Evolutionary conservation across 148 eudicot species (phyloP).

Genomic region (Selenicereus undatus): DNA sequence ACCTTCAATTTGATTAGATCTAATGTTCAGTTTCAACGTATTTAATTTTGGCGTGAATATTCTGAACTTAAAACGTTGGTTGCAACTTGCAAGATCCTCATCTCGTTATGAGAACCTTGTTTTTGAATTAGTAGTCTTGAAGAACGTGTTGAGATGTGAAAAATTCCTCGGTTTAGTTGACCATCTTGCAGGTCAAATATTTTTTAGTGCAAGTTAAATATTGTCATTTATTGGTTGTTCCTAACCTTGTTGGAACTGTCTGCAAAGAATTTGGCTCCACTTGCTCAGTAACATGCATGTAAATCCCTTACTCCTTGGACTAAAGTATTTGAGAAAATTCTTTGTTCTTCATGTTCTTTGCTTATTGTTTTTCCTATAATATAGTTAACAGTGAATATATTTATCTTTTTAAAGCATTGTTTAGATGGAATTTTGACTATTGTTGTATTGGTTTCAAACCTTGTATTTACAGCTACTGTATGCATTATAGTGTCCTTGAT

Average conservation of each 20-base stretch:
- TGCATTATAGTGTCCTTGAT: too few species aligned
- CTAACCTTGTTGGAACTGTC: not conserved
- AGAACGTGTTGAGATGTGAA: conserved; percentile 1
- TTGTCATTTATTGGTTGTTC: not conserved
- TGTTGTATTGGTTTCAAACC: too few species aligned
- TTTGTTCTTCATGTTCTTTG: too few species aligned
- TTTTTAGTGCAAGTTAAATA: not conserved
- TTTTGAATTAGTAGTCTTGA: not conserved
- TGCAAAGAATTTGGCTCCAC: not conserved
- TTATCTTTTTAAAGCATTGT: too few species aligned
- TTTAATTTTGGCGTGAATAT: not conserved
- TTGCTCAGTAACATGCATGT: too few species aligned
- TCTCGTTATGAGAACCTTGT: not conserved
- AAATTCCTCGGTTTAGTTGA: not conserved
- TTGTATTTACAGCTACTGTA: too few species aligned
- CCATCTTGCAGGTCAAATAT: not conserved
- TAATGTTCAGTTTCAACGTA: not conserved
- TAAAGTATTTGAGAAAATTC: too few species aligned
- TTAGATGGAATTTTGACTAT: too few species aligned
- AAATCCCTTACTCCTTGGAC: too few species aligned
- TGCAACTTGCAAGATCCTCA: not conserved
- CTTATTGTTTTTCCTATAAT: too few species aligned
- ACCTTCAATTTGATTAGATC: too few species aligned
- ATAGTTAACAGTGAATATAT: too few species aligned
- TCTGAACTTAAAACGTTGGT: not conserved